A percentile compares a stretch with the other conserved stretches of the same genome.
phyloP scores from a whole-genome alignment of 345 rosid species.

The Hibiscus trionum region DNA sequence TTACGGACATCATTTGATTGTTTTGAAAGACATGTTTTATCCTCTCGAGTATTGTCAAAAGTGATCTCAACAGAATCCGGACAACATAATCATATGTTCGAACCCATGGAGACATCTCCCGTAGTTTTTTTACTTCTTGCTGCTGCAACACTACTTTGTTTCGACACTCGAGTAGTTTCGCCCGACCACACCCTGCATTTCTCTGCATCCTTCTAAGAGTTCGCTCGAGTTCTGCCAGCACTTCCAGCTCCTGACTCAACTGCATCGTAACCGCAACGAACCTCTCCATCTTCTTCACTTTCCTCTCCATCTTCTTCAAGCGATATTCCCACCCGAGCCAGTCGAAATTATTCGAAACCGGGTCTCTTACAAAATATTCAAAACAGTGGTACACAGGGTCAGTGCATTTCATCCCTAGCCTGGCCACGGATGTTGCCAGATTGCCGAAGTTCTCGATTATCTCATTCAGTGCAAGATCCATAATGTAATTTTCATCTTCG shows the following conservation, averaged over 20 bases:
- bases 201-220: constrained; percentile 44
- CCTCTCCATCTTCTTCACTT: constrained; percentile 58
- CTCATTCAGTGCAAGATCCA: constrained; percentile 55
- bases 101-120: constrained; percentile 51
- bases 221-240: constrained; percentile 55
- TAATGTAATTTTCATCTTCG: constrained; percentile 32
- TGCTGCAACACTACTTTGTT: constrained; percentile 44
- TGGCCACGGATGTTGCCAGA: constrained; percentile 34
- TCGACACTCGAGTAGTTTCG: constrained; percentile 42
- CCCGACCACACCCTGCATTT: constrained; percentile 24
- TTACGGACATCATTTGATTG: background rate
- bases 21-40: constrained; percentile 20
- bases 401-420: constrained; percentile 41
- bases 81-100: constrained; percentile 49
- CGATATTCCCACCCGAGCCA: constrained; percentile 54
- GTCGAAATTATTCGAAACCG: constrained; percentile 27
- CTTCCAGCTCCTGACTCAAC: constrained; percentile 49
- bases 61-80: constrained; percentile 48
- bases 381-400: constrained; percentile 37
- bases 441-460: constrained; percentile 38
- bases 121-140: constrained; percentile 42
- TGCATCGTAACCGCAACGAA: constrained; percentile 37
- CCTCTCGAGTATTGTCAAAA: constrained; percentile 47
- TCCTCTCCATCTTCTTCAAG: constrained; percentile 55
- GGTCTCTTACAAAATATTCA: constrained; percentile 39